Evolutionary conservation across 2,329 filamentous ascomycete genomes (phyloP).

Genomic region (Hawksworthiomyces lignivorus): DNA sequence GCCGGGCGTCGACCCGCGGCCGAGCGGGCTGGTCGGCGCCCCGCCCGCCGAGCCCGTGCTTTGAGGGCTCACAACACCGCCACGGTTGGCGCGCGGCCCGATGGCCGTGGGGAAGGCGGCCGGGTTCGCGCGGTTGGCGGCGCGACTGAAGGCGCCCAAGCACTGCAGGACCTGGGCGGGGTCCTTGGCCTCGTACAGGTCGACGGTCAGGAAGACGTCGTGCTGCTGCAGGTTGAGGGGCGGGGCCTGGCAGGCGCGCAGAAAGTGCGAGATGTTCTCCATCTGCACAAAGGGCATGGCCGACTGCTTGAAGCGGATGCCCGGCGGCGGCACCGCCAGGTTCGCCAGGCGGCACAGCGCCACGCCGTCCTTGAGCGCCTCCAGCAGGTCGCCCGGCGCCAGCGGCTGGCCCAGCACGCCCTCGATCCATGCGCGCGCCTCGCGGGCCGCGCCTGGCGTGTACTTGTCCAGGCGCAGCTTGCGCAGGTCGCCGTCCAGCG

Average conservation of each 20-base stretch:
- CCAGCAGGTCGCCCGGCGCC: constrained; percentile 67
- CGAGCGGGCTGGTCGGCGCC: not conserved
- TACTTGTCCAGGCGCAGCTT: constrained; percentile 88
- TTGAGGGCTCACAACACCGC: constrained; percentile 56
- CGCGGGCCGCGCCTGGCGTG: constrained; percentile 81
- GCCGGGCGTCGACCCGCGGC: constrained; percentile 18
- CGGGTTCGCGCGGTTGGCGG: constrained; percentile 69
- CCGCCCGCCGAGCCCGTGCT: constrained; percentile 45
- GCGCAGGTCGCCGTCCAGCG: constrained; percentile 91
- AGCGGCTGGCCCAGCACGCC: constrained; percentile 66
- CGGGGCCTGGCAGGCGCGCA: constrained; percentile 75
- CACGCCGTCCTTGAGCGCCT: constrained; percentile 82
- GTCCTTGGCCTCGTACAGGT: constrained; percentile 92
- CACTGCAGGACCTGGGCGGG: constrained; percentile 94
- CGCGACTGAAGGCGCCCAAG: constrained; percentile 81
- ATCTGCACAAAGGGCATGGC: constrained; percentile 98
- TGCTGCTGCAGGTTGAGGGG: constrained; percentile 86
- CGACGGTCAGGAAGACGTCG: constrained; percentile 94
- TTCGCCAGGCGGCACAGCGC: constrained; percentile 90
- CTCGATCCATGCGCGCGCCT: constrained; percentile 82
- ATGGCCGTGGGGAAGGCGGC: constrained; percentile 66
- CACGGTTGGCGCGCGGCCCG: constrained; percentile 50
- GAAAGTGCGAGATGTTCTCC: constrained; percentile 97
- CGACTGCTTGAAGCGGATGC: constrained; percentile 84
- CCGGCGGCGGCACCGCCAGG: constrained; percentile 65